Evolutionary conservation across 768 basidiomycete genomes (phyloP).

Genomic region (Infundibulicybe gibba): DNA sequence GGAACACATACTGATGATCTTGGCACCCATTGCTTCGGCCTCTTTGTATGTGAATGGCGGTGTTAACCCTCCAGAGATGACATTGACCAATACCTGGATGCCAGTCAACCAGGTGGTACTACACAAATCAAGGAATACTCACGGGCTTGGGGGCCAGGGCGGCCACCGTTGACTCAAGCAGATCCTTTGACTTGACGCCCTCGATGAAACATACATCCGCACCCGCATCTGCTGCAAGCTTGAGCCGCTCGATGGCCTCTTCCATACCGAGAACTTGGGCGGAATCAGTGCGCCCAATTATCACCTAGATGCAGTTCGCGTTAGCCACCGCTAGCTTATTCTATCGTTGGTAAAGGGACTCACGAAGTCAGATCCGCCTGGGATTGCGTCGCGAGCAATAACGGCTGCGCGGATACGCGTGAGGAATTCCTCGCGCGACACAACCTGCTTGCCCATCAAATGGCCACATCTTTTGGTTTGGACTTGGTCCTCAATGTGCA

Average conservation of each 20-base stretch:
- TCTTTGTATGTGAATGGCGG: slow-evolving; percentile 70
- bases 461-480: slow-evolving; percentile 83
- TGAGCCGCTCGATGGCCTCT: slow-evolving; percentile 61
- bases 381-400: slow-evolving; percentile 71
- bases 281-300: slow-evolving; percentile 75
- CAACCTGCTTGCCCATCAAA: slow-evolving; percentile 77
- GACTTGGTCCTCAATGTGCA: slow-evolving; percentile 82
- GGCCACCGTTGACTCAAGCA: slow-evolving; percentile 59
- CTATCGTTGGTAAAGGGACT: slow-evolving; percentile 9
- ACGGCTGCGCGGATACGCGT: slow-evolving; percentile 77
- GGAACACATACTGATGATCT: slow-evolving; percentile 64
- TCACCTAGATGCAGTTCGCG: slow-evolving; percentile 37
- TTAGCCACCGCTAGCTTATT: too few species aligned
- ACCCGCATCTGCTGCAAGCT: slow-evolving; percentile 68
- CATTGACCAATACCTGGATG: slow-evolving; percentile 64
- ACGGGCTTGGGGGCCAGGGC: slow-evolving; percentile 72
- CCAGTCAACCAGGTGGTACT: background rate
- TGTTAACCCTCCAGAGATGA: slow-evolving; percentile 75
- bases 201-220: slow-evolving; percentile 84
- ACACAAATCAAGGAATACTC: slow-evolving; percentile 8
- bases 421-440: slow-evolving; percentile 72
- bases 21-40: slow-evolving; percentile 68
- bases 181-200: slow-evolving; percentile 66
- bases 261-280: slow-evolving; percentile 80
- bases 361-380: slow-evolving; percentile 73